These are phyloP conservation scores for Cenococcum geophilum DNA, from an alignment of 495 filamentous ascomycete genomes.

Conservation along the genomic window DNA sequence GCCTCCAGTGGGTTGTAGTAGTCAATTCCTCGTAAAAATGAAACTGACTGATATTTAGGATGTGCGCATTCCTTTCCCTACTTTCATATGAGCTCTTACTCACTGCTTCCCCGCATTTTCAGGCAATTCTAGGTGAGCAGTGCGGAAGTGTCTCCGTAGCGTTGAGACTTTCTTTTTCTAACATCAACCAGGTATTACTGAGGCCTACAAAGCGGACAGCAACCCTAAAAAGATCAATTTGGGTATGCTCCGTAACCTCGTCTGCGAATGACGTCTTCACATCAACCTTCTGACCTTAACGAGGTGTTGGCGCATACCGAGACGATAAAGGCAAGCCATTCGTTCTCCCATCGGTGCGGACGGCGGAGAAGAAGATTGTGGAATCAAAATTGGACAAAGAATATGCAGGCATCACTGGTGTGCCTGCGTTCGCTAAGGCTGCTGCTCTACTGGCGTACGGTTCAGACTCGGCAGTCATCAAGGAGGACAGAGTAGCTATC, in stretches of 20 bases:
- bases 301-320: constrained; percentile 75
- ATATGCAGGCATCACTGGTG: constrained; percentile 94
- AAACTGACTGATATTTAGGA: constrained; percentile 32
- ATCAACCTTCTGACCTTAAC: constrained; percentile 8
- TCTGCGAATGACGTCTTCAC: neutral
- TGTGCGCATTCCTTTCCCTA: constrained; percentile 31
- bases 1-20: constrained; percentile 68
- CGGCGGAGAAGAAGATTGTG: constrained; percentile 83
- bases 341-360: constrained; percentile 86
- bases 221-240: constrained; percentile 96
- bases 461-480: constrained; percentile 64
- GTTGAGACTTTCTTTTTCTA: neutral
- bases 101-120: constrained; percentile 16
- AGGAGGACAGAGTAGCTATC: constrained; percentile 74
- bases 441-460: constrained; percentile 90
- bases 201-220: constrained; percentile 95
- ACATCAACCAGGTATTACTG: constrained; percentile 67
- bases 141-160: neutral
- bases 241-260: constrained; percentile 51
- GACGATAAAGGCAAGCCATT: constrained; percentile 97
- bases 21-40: constrained; percentile 7
- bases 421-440: constrained; percentile 86
- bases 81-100: constrained; percentile 25
- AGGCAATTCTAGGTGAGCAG: constrained; percentile 71
- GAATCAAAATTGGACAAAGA: constrained; percentile 80